Base-by-base conservation (phyloP, 169 alveolate species). In the Plasmodium knowlesi region DNA sequence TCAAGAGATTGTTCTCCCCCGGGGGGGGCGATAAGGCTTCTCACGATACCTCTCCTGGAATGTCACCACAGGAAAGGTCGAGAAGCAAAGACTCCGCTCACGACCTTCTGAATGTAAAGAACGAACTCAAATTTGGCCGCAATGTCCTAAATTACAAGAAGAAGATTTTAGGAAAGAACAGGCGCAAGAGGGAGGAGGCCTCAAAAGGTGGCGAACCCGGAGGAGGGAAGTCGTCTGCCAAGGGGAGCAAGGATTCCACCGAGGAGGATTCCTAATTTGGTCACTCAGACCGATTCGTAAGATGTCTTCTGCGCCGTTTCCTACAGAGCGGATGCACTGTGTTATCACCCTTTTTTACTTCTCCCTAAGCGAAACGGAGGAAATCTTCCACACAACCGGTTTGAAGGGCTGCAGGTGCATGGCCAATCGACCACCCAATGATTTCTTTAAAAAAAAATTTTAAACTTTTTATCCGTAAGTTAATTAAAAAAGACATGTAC, bases 71-170 rank as follows among this genome's bases (percentile, higher is more conserved):
- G 12, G 76, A 67, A 8, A n/a, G 19, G 53, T 79, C 3, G 12
- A 39, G 61, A 80, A 5, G 57, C 61, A 14, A 50, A 50, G 86
- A 80, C n/a, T 9, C 12, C 76, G 32, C 61, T 8, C 61, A 73
- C 16, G 84, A 74, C 39, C 71, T 78, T 5, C 25, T 79, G 12
- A 67, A 78, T 79, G 82, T 25, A 16, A 78, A 37, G 19, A 67
- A 88, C 50, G 94, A 88, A 39, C 37, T 88, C 12, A 88, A 88
- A 46, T 43, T 88, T 37, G 89, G 94, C 16, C 80, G 85, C 25
- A 88, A 88, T 50, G 14, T 79, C 14, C 2, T 88, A 34, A 88
- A 88, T 88, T 88, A 88, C 82, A 88, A 88, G 53, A 88, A 88
- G 54, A 88, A 41, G 37, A 41, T 19, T 5, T 19, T 41, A 34